Conservation (phyloP, 176 grass and related monocot genomes). For the Puccinellia tenuiflora region DNA sequence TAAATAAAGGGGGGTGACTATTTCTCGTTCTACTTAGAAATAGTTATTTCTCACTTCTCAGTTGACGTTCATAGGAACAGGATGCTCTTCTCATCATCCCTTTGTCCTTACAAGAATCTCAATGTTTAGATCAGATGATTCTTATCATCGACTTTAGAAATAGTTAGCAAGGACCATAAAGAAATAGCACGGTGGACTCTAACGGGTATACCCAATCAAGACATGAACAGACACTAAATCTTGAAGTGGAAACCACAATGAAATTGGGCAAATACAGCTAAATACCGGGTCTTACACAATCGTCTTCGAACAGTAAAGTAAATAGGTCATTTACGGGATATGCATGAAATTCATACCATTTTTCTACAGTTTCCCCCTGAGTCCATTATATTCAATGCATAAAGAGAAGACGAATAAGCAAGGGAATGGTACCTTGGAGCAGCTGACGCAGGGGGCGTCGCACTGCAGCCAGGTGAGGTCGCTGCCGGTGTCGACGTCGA, state of each 20-base stretch:
- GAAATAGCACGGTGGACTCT: neutral
- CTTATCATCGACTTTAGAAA: neutral
- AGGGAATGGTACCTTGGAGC: conserved; percentile 51
- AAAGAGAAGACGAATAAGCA: neutral
- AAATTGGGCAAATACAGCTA: neutral
- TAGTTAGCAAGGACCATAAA: neutral
- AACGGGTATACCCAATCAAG: neutral
- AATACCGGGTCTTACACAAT: neutral
- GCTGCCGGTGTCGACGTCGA: conserved; percentile 97
- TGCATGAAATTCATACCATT: neutral
- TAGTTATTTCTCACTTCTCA: neutral
- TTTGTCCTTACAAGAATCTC: neutral
- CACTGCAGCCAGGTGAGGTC: conserved; percentile 99
- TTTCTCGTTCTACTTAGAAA: neutral
- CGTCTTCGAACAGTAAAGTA: neutral
- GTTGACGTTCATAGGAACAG: neutral
- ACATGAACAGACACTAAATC: neutral
- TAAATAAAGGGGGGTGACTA: neutral
- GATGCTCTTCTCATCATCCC: neutral
- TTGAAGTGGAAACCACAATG: neutral
- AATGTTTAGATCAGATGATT: neutral
- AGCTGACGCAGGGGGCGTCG: conserved; percentile 86
- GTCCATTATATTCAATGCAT: neutral
- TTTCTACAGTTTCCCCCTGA: neutral
- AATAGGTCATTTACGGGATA: neutral